Percentiles rank a stretch among this genome's conserved stretches.
These are phyloP conservation scores for Termitomyces sp. DNA, from an alignment of 1,284 basidiomycete species.

Conservation along the genomic window DNA sequence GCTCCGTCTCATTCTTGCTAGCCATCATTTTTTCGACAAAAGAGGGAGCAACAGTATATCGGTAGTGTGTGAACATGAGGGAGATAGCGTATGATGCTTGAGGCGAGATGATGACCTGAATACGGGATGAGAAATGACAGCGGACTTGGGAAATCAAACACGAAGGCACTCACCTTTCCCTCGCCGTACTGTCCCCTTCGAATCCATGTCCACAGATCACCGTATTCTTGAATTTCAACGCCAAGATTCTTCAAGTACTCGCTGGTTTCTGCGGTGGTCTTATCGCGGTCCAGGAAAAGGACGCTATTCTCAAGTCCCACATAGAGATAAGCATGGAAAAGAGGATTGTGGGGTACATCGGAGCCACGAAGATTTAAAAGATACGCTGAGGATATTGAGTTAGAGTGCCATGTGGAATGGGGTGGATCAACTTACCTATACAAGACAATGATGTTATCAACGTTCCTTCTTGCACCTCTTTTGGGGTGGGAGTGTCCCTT, in stretches of 20 bases:
- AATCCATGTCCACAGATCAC: slow-evolving; percentile 79
- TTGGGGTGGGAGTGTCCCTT: slow-evolving; percentile 51
- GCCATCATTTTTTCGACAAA: slow-evolving; percentile 78
- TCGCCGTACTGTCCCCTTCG: slow-evolving; percentile 68
- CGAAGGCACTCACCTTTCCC: slow-evolving; percentile 49
- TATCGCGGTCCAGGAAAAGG: slow-evolving; percentile 67
- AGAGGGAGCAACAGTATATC: slow-evolving; percentile 64
- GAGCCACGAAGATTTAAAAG: slow-evolving; percentile 79
- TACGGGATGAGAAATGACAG: not conserved
- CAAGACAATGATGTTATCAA: slow-evolving; percentile 56
- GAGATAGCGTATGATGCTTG: slow-evolving; percentile 76
- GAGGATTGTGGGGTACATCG: slow-evolving; percentile 84
- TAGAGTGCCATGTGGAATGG: slow-evolving; percentile 8
- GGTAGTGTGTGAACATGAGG: slow-evolving; percentile 73
- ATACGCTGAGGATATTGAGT: slow-evolving; percentile 46
- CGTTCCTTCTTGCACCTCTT: slow-evolving; percentile 62
- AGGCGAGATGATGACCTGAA: slow-evolving; percentile 59
- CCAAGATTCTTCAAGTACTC: slow-evolving; percentile 56
- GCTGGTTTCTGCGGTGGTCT: slow-evolving; percentile 49
- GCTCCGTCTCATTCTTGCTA: slow-evolving; percentile 84
- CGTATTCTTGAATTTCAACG: slow-evolving; percentile 64
- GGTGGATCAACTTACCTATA: slow-evolving; percentile 46
- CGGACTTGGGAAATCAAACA: not conserved
- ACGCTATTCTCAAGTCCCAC: slow-evolving; percentile 55
- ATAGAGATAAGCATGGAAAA: slow-evolving; percentile 83